Evolutionary conservation across 495 filamentous ascomycete species (phyloP).

Genomic region (Tuber brumale): DNA sequence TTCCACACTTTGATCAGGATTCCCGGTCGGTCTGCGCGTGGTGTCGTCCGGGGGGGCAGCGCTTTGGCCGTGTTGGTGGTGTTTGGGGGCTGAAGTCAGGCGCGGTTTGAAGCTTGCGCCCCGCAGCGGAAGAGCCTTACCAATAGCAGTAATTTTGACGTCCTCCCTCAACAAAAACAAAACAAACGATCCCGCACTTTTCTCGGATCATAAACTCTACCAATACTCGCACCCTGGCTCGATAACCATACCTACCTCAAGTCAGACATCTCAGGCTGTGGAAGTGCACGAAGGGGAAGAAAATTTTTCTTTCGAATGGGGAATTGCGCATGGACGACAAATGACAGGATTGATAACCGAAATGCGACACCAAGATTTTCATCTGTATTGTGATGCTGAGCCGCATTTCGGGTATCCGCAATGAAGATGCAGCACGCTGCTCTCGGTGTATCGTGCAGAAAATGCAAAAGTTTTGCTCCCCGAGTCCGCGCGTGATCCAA

Average conservation of each 20-base stretch:
- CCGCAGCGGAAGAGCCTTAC: not conserved
- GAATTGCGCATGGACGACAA: not conserved
- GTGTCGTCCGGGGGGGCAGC: not conserved
- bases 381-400: not conserved
- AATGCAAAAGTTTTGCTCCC: not conserved
- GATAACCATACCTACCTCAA: not conserved
- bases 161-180: not conserved
- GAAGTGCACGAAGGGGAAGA: not conserved
- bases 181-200: not conserved
- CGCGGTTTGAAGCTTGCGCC: not conserved
- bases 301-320: not conserved
- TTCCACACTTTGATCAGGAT: too few species aligned
- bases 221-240: not conserved
- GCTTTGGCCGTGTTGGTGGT: not conserved
- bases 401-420: not conserved
- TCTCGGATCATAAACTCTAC: not conserved
- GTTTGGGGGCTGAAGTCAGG: not conserved
- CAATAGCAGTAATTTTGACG: not conserved
- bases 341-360: not conserved
- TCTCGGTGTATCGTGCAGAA: not conserved
- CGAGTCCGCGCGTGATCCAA: not conserved
- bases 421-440: not conserved
- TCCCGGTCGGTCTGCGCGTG: too few species aligned
- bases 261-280: not conserved
- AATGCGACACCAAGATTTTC: not conserved